Evolutionary conservation across 108 stramenopile genomes (phyloP), one percentile per base, ranked within the genome.

Genomic region (Nitzschia inconspicua): DNA sequence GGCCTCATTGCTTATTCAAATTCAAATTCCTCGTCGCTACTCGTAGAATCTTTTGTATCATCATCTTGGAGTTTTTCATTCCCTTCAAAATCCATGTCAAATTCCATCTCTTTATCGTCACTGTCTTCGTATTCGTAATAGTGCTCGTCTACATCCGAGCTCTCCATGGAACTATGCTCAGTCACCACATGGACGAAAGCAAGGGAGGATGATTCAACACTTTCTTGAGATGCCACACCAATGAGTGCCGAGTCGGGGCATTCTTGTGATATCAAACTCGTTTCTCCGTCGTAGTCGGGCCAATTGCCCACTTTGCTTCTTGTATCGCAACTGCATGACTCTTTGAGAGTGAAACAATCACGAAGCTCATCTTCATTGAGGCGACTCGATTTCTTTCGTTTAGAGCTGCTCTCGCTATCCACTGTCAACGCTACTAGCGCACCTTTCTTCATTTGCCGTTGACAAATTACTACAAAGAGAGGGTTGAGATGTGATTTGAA

Each of bases 391-490:
- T 57, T 50, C 1, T 41, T 69, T 34, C 59, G 49, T 20, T 35
- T 71, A 10, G 40, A 46, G 11, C 55, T 66, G 22, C 42, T 35
- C 40, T 40, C 52, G 24, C 75, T 66, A 23, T 75, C 72, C 41
- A 81, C 72, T 19, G 82, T 66, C 39, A 76, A 22, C 8, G 60
- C 63, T 10, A 80, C 78, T 3, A 90, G 68, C 48, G 77, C 72
- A 27, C 75, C 84, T 57, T 91, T 91, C 48, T 82, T 80, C 27
- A 70, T 76, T 56, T 91, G 89, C 9, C 86, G 73, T 73, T 91
- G 89, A 37, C 55, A 82, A 32, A 91, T 85, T 54, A 87, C 78
- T 68, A 10, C 11, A 39, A 39, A 13, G n/a, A 16, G 1, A 35
- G 11, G 19, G 13, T 7, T 14, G 18, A 18, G 13, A 44, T 59